Evolutionary conservation across 495 filamentous ascomycete genomes (phyloP).

Genomic region (Lindgomyces ingoldianus): DNA sequence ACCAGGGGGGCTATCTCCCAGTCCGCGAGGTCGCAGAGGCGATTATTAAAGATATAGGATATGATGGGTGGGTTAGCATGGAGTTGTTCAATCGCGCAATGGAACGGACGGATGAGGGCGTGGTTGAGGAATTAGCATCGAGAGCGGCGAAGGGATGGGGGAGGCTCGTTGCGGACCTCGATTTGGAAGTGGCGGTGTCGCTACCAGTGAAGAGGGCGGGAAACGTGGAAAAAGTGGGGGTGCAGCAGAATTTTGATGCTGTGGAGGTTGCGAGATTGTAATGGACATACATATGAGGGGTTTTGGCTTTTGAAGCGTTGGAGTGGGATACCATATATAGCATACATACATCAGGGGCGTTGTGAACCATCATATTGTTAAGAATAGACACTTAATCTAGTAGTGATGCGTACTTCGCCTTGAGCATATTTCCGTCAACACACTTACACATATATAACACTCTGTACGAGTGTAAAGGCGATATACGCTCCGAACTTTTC

Average conservation of each 20-base stretch:
- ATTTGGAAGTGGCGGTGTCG: neutral
- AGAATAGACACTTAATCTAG: too few relatives aligned
- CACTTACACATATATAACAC: too few relatives aligned
- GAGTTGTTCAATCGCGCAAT: constrained; percentile 75
- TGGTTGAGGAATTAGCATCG: constrained; percentile 64
- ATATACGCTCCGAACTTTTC: too few relatives aligned
- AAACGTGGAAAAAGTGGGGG: neutral
- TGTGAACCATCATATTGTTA: too few relatives aligned
- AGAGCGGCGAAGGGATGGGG: constrained; percentile 65
- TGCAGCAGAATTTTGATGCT: neutral
- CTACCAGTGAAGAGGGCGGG: neutral
- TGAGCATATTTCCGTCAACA: too few relatives aligned
- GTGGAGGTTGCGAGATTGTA: constrained; percentile 6
- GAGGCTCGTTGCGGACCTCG: constrained; percentile 57
- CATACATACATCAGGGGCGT: too few relatives aligned
- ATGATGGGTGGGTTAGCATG: constrained; percentile 74
- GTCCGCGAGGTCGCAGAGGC: constrained; percentile 61
- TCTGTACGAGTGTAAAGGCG: too few relatives aligned
- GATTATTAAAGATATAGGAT: constrained; percentile 65
- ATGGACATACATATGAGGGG: too few relatives aligned
- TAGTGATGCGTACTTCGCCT: too few relatives aligned
- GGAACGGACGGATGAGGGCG: constrained; percentile 51
- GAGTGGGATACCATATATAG: too few relatives aligned
- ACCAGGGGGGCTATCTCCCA: constrained; percentile 72
- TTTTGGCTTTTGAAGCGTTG: too few relatives aligned